Percentiles rank a stretch among this genome's conserved stretches.
Evolutionary conservation across 192 early-diverging fungal species (phyloP).

Genomic region (Jimgerdemannia lactiflua): DNA sequence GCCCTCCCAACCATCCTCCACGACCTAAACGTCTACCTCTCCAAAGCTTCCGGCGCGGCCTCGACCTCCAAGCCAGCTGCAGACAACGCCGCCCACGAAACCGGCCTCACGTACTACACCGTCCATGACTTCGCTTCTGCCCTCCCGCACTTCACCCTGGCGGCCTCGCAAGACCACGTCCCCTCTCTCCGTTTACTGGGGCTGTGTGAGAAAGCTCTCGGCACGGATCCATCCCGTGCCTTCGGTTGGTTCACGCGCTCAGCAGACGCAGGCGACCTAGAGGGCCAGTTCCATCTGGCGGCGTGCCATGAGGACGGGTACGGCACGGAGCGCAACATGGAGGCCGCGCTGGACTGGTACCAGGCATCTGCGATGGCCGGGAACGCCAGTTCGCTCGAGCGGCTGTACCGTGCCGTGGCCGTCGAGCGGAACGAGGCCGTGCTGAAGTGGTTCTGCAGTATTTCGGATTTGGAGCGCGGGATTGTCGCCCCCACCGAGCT

Average conservation of each 20-base stretch:
- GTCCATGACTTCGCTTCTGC: not conserved
- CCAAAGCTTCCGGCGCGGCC: not conserved
- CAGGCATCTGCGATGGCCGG: not conserved
- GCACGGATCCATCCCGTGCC: not conserved
- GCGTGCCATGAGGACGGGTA: not conserved
- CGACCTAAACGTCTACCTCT: not conserved
- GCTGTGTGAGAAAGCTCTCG: not conserved
- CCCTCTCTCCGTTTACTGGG: not conserved
- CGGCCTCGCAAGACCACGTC: not conserved
- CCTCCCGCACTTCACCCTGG: not conserved
- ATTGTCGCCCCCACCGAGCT: not conserved
- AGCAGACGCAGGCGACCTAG: not conserved
- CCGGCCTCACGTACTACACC: not conserved
- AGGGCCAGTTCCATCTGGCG: not conserved
- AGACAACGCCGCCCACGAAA: not conserved
- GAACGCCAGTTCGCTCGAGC: not conserved
- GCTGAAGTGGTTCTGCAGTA: not conserved
- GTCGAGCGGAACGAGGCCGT: not conserved
- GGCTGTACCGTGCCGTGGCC: not conserved
- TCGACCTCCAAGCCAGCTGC: not conserved
- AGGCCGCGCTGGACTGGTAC: not conserved
- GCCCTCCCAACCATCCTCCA: not conserved
- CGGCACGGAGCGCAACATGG: not conserved
- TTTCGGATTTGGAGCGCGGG: not conserved
- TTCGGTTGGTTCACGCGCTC: not conserved